Evolutionary conservation across 192 early-diverging fungal species (phyloP), one percentile per base, ranked within the genome.

Genomic region (Phycomyces blakesleeanus): DNA sequence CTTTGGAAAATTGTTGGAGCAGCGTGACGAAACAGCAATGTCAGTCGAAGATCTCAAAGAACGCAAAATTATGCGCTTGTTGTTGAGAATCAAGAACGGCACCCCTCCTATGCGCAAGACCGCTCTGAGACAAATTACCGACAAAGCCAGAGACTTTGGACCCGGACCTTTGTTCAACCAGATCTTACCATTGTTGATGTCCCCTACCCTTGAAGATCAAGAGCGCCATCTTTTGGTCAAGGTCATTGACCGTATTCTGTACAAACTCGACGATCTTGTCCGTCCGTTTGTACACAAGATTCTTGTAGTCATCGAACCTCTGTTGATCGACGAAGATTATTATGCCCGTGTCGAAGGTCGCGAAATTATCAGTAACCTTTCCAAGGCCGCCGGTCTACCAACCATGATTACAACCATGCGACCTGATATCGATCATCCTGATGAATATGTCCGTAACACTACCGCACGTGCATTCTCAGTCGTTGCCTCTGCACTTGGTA

Each of bases 351-450:
- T 92, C 7, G 97, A 99, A 82, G 96, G 93, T 42, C 88, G 96
- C 57, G 96, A 98, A 68, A 95, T 99, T 71, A 97, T 99, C 73
- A 90, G 87, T 72, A 99, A 98, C 77, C 80, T 99, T 42, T 88
- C 87, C 70, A 99, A 98, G 70, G 97, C 97, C 5, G 97, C 94
- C 0, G 97, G 97, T 49, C 78, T 99, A 51, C 89, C 94, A 5
- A 93, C 94, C 29, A 98, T 99, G 97, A 95, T 99, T 63, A 87
- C 96, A 22, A 94, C 93, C 10, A 95, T 99, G 97, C 89, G 96
- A n/a, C 95, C 96, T 5, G 96, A 98, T 75, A 96, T 99, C 66
- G 96, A 99, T 73, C 93, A 98, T 67, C 84, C 82, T 1, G 95
- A 99, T 77, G 97, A 98, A 78, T 98, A 95, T 64, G 95, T 99